phyloP scores from a whole-genome alignment of 164 flowering plant species.

The Taxillus chinensis region DNA sequence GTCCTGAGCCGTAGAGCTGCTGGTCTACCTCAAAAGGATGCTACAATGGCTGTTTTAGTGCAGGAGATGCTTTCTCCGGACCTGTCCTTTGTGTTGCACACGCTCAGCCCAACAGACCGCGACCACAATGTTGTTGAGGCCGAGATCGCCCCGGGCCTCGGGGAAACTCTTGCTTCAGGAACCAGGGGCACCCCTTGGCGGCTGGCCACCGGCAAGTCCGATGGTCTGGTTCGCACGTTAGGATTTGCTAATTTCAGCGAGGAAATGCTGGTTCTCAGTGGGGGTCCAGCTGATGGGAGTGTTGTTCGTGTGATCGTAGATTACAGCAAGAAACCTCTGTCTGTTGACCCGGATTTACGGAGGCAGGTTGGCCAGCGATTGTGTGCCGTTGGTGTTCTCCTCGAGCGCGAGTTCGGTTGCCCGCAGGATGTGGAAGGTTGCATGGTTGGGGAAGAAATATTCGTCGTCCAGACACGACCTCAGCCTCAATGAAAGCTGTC shows the following conservation, averaged over 20 bases:
- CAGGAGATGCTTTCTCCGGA: conserved; percentile 96
- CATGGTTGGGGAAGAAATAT: conserved; percentile 64
- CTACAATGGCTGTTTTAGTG: conserved; percentile 78
- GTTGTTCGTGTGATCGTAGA: conserved; percentile 58
- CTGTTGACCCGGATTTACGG: conserved; percentile 52
- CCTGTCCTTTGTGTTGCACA: conserved; percentile 86
- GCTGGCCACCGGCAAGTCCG: conserved; percentile 62
- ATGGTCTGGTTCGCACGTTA: conserved; percentile 51
- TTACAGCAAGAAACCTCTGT: conserved; percentile 79
- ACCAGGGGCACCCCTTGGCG: conserved; percentile 97
- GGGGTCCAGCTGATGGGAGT: conserved; percentile 72
- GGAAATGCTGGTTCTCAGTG: conserved; percentile 47
- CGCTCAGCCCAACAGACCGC: conserved; percentile 62
- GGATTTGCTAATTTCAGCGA: conserved; percentile 94
- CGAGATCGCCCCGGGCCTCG: conserved; percentile 90
- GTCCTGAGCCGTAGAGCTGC: conserved; percentile 81
- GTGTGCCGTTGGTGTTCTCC: conserved; percentile 64
- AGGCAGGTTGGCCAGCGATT: conserved; percentile 67
- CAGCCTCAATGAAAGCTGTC: conserved; percentile 38
- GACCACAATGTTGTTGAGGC: conserved; percentile 62
- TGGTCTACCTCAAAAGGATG: conserved; percentile 69
- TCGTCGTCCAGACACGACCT: conserved; percentile 75
- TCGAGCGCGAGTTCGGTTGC: conserved; percentile 72
- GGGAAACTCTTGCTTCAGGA: conserved; percentile 94
- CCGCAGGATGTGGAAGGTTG: conserved; percentile 97